Percentiles rank a stretch among this genome's conserved stretches.
These are phyloP conservation scores for Coffea eugenioides DNA, from an alignment of 257 asterid species.

Conservation along the genomic window DNA sequence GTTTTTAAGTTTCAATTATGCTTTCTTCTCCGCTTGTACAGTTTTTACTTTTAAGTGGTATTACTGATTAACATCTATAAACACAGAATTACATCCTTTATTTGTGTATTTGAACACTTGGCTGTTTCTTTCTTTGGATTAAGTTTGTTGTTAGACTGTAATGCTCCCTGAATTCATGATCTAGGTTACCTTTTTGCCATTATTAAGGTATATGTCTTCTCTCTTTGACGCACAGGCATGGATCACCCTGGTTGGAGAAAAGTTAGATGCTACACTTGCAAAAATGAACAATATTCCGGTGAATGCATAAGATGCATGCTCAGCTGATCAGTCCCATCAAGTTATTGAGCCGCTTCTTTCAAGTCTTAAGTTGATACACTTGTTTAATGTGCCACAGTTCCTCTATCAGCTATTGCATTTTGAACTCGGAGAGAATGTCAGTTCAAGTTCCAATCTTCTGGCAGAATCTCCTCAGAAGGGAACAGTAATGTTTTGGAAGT, in stretches of 20 bases:
- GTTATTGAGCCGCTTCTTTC: not conserved
- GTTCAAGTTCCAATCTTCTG: not conserved
- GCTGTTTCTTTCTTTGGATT: not conserved
- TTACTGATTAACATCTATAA: not conserved
- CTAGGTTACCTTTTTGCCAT: not conserved
- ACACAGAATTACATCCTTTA: not conserved
- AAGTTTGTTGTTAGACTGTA: not conserved
- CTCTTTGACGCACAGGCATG: slow-evolving; percentile 60
- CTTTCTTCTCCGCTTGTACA: not conserved
- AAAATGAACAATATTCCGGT: slow-evolving; percentile 32
- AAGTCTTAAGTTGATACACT: not conserved
- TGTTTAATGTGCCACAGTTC: not conserved
- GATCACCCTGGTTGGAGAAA: slow-evolving; percentile 83
- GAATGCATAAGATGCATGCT: not conserved
- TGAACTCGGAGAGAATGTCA: not conserved
- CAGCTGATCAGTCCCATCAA: not conserved
- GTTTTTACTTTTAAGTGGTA: not conserved
- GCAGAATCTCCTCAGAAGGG: not conserved
- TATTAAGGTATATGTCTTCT: not conserved
- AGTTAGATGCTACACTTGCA: slow-evolving; percentile 73
- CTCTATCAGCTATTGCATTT: not conserved
- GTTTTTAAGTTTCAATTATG: not conserved
- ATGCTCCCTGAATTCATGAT: not conserved
- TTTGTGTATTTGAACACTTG: not conserved
- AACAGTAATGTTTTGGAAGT: not conserved